Base-by-base conservation (phyloP, 2,329 filamentous ascomycete species). In the Pseudogymnoascus sp. region DNA sequence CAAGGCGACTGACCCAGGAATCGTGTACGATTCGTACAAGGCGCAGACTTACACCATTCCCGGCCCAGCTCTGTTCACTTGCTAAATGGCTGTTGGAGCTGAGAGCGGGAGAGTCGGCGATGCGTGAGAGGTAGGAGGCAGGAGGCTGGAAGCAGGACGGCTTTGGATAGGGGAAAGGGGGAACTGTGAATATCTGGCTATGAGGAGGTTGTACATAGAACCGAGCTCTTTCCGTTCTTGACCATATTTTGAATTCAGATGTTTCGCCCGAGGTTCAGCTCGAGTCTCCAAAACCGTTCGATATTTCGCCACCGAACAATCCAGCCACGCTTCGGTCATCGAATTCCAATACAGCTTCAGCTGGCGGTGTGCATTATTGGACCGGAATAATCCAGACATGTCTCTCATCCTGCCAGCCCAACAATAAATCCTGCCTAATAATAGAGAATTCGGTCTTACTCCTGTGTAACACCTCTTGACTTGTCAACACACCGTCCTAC, bases 41-140 rank as follows among this genome's bases (percentile, higher is more conserved):
- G 74, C 77, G 3, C 64, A 70, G 60, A 70, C 72, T 4, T 82
- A 83, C 66, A 77, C 70, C 2, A 76, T 82, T 50, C 80, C 80
- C 0, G 80, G 81, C 0, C 81, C 80, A 37, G 70, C 75, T 1
- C 72, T 82, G 2, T 81, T 82, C 67, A 76, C 70, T 14, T 83
- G 81, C 70, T 82, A 74, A 50, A 53, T 18, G 40, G 40, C 18
- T 53, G 6, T 8, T 61, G 56, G 64, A 25, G 40, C 66, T 68
- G 63, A 65, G 66, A 44, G 18, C 16, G 46, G 25, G 46, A 12
- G n/a, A 31, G 25, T 53, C 18, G 8, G 4, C 14, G 46, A 31
- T 6, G 46, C n/a, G 46, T 53, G 25, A n/a, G 5, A 31, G 14
- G 25, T 6, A 31, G 11, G 31, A 31, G 31, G 31, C 31, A 31